These are phyloP conservation scores for Dioszegia hungarica DNA, from an alignment of 768 basidiomycete species.

Conservation along the genomic window DNA sequence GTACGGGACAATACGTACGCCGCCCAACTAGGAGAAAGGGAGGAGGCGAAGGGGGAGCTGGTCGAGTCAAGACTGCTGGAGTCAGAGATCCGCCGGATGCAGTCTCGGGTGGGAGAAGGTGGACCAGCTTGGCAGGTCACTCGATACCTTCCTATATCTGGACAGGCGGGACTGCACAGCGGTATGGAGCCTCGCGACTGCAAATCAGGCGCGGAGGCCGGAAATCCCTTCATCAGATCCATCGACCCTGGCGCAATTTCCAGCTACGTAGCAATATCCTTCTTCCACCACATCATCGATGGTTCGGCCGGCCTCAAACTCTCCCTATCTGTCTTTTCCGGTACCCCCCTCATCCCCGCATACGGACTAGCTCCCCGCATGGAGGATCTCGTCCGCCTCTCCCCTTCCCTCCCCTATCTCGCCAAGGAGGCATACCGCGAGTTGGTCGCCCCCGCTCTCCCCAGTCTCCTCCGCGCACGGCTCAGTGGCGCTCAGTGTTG, in stretches of 20 bases:
- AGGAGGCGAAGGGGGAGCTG: not conserved
- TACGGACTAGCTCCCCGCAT: not conserved
- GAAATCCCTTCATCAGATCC: not conserved
- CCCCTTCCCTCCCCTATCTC: not conserved
- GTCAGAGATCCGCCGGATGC: not conserved
- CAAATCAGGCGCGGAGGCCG: not conserved
- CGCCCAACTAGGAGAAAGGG: no score
- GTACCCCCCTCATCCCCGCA: not conserved
- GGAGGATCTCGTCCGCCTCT: not conserved
- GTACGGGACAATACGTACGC: not conserved
- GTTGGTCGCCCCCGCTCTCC: not conserved
- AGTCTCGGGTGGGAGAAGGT: not conserved
- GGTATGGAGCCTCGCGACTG: not conserved
- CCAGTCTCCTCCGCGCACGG: not conserved
- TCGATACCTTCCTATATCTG: not conserved
- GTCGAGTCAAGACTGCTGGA: constrained; percentile 1
- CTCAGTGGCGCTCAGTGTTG: not conserved
- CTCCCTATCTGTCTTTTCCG: not conserved
- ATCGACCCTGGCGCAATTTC: not conserved
- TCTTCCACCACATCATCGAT: constrained; percentile 1
- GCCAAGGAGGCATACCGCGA: not conserved
- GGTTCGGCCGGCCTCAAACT: not conserved
- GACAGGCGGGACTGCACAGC: not conserved
- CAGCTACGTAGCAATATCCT: not conserved
- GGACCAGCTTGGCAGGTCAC: constrained; percentile 1